Evolutionary conservation across 305 asterid species (phyloP).

Genomic region (Withania somnifera): DNA sequence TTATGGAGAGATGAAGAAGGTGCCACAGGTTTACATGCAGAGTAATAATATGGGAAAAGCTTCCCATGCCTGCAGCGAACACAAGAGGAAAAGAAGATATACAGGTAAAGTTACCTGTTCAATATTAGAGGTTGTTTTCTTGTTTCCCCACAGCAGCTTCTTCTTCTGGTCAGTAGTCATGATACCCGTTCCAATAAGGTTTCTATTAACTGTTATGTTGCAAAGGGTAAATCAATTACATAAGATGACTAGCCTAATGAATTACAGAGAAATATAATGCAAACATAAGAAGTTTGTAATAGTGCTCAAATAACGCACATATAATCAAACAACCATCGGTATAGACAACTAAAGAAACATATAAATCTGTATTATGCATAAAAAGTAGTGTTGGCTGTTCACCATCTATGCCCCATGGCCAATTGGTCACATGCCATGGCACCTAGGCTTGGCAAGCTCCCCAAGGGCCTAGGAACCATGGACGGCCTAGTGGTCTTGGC

Average conservation of each 20-base stretch:
- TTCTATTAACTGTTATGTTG: conserved; percentile 53
- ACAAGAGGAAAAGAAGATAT: neutral
- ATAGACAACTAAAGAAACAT: neutral
- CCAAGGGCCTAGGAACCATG: neutral
- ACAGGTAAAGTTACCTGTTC: conserved; percentile 55
- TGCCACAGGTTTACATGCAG: neutral
- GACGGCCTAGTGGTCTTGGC: neutral
- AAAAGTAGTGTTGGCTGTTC: neutral
- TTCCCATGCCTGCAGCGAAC: neutral
- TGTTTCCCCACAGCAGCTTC: conserved; percentile 93
- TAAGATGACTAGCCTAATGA: neutral
- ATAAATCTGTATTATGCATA: neutral
- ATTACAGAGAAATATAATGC: neutral
- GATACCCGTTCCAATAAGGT: conserved; percentile 79
- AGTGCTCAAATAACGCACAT: neutral
- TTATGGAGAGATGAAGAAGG: neutral
- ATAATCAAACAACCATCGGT: neutral
- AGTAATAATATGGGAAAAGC: neutral
- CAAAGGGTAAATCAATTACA: conserved; percentile 1
- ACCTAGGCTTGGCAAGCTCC: neutral
- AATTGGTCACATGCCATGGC: neutral
- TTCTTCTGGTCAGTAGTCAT: conserved; percentile 97
- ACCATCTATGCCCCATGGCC: neutral
- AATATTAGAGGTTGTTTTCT: conserved; percentile 44
- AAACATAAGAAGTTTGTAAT: neutral